Base-by-base conservation (phyloP, 306 rosid genomes). In the Malus sylvestris region DNA sequence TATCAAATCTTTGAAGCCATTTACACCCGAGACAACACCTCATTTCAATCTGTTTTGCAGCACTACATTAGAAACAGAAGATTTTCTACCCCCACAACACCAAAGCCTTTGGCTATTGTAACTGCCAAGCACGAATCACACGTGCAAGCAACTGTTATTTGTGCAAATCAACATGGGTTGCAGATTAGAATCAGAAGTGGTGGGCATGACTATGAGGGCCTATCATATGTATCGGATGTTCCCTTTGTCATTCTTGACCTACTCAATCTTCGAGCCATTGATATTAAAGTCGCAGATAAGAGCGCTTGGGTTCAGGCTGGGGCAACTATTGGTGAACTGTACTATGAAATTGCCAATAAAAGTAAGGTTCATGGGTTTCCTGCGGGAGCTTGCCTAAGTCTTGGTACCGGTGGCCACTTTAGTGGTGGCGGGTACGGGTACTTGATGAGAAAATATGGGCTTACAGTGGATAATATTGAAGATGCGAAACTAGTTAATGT, bases 371-470 rank as follows among this genome's bases (percentile, higher is more conserved):
- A 57, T 18, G 61, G 61, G 61, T 57, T 57, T 57, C 61, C 61
- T 19, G 61, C 61, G 4, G 61, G 25, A 57, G 61, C 61, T 57
- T 57, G 61, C n/a, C 61, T n/a, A n/a, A 57, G 61, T 57, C 25
- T 57, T 57, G 61, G 61, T 19, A 57, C 23, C n/a, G 61, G 61
- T 7, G 61, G 61, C 10, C 61, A 57, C 22, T 78, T 90, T 0
- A 89, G 91, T 3, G 97, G 97, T 11, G 97, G 97, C 8, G 97
- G 90, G 8, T 90, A 86, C 49, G 97, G 97, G 18, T 64, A 85
- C 16, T 60, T 88, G 85, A 75, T 89, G 86, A 85, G 97, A 77
- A 89, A 87, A 75, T 86, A 80, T 72, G 96, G 97, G 6, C 88
- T 90, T 3, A 89, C 87, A 1, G 94, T 79, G 2, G 98, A 93